Conservation (phyloP, 495 filamentous ascomycete species). For the Bathelium albidoporum region DNA sequence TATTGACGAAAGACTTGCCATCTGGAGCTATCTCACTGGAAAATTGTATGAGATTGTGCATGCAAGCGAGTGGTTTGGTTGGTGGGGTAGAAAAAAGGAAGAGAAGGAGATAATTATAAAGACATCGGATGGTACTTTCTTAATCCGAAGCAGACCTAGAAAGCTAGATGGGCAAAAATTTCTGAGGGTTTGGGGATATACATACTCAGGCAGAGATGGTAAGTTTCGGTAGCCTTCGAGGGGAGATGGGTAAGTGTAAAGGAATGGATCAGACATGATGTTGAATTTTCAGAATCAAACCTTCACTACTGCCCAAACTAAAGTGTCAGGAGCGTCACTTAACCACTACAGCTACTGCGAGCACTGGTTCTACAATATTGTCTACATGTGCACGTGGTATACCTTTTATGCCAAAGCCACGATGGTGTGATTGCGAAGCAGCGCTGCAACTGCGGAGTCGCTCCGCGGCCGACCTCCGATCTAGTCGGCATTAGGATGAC, state of each 20-base stretch:
- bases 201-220: slow-evolving; percentile 16
- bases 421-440: slow-evolving; percentile 1
- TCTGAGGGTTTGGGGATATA: neutral
- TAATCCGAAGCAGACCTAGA: no score
- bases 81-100: neutral
- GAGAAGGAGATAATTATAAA: no score
- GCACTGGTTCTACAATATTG: no score
- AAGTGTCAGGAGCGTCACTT: no score
- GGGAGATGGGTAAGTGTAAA: slow-evolving; percentile 20
- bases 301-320: no score
- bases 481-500: neutral
- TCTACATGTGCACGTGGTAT: neutral
- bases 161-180: no score
- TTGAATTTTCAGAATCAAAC: neutral
- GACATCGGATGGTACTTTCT: no score
- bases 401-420: neutral
- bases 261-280: slow-evolving; percentile 18
- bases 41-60: neutral
- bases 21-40: slow-evolving; percentile 26
- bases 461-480: neutral
- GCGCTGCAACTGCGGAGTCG: neutral
- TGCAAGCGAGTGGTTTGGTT: no score
- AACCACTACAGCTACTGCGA: no score
- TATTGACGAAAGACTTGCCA: slow-evolving; percentile 32
- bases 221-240: slow-evolving; percentile 16